Evolutionary conservation across 352 stramenopile genomes (phyloP), one percentile per base, ranked within the genome.

Genomic region (Globisporangium middletonii): DNA sequence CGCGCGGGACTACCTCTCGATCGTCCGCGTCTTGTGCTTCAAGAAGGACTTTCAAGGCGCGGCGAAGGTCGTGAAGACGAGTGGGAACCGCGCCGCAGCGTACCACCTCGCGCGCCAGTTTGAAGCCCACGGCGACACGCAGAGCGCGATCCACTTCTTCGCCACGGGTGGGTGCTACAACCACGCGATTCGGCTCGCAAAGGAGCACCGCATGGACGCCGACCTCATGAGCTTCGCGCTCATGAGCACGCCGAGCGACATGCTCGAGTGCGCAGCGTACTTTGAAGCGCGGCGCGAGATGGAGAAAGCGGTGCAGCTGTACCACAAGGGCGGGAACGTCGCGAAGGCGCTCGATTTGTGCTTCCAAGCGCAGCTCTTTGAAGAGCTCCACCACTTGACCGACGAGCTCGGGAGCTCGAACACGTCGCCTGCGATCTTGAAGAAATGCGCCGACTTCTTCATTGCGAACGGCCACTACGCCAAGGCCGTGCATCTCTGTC

Each of bases 291-390:
- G 97, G 27, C 78, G 83, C n/a, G 87, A 97, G 53, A 86, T 94
- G 67, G 91, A 98, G 53, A 97, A 98, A 54, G 94, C 95, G 0
- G 91, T 98, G 41, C 82, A 96, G 56, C 76, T 98, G 0, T 98
- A 97, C 62, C 77, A 97, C 51, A 97, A 97, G 64, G 91, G 88
- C 42, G 94, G 93, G 7, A 83, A 98, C 50, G 77, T 96, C 28
- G 65, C 83, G 18, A 89, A 92, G 43, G 95, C 95, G n/a, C 67
- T 98, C 1, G 84, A 97, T 16, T 60, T 98, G 50, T 98, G 94
- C 71, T 98, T 98, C 57, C 69, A 86, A 42, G 87, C 90, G 1
- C 77, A 92, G 53, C 69, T 96, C 13, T 96, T 95, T 46, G 87
- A 96, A 26, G 81, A 94, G 53, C 68, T 96, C 23, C 83, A 93